These are phyloP conservation scores for Euphorbia schlechtendalii DNA, from an alignment of 441 rosid species.

Conservation along the genomic window DNA sequence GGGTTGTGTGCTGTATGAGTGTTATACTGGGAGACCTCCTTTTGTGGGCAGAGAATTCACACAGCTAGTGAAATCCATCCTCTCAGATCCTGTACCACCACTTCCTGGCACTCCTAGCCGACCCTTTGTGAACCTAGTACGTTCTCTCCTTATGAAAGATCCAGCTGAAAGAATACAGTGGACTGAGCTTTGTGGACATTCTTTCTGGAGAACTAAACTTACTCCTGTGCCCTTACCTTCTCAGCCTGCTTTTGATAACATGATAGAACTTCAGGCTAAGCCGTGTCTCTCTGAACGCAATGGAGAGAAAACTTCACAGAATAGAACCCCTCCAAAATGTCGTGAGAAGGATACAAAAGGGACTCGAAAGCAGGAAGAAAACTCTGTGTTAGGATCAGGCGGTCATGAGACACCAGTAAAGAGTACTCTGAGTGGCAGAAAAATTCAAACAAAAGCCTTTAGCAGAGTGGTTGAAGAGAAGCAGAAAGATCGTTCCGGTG, in stretches of 20 bases:
- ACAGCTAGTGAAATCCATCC: constrained; percentile 79
- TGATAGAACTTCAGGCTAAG: constrained; percentile 57
- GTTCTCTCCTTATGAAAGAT: constrained; percentile 87
- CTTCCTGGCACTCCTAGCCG: constrained; percentile 88
- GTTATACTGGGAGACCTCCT: constrained; percentile 90
- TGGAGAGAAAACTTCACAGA: constrained; percentile 54
- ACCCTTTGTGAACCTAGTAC: constrained; percentile 67
- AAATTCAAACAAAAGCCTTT: constrained; percentile 46
- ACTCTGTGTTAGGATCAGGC: constrained; percentile 41
- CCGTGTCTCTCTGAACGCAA: constrained; percentile 79
- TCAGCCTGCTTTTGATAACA: constrained; percentile 80
- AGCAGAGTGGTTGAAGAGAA: constrained; percentile 57
- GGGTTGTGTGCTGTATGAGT: constrained; percentile 93
- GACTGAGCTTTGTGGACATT: constrained; percentile 80
- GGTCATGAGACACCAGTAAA: constrained; percentile 61
- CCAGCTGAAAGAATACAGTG: constrained; percentile 91
- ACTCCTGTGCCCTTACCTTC: constrained; percentile 55
- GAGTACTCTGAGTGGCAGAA: constrained; percentile 48
- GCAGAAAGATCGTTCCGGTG: constrained; percentile 53
- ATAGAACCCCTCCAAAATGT: constrained; percentile 67
- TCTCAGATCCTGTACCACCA: constrained; percentile 82
- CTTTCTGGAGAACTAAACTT: constrained; percentile 75
- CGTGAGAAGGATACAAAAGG: constrained; percentile 72
- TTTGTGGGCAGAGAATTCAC: constrained; percentile 83
- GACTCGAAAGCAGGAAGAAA: constrained; percentile 53